A percentile compares a stretch with the other conserved stretches of the same genome.
phyloP scores from a whole-genome alignment of 345 rosid species.

The Dipteronia dyeriana region DNA sequence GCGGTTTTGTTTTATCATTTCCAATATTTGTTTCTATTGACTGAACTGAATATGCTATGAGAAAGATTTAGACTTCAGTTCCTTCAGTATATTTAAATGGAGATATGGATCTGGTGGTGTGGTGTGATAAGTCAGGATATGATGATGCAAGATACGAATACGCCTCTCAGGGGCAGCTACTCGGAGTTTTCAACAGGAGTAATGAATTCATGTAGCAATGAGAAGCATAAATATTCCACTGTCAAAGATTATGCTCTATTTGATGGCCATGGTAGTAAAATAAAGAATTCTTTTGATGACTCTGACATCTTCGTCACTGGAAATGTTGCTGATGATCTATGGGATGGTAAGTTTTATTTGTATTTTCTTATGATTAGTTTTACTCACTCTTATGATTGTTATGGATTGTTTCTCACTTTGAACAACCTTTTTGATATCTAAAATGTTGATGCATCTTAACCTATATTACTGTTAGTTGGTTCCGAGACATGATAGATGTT shows the following conservation, averaged over 20 bases:
- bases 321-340: constrained; percentile 27
- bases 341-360: constrained; percentile 48
- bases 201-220: constrained; percentile 31
- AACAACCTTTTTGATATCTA: constrained; percentile 16
- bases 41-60: neutral
- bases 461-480: constrained; percentile 1
- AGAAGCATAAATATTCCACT: constrained; percentile 28
- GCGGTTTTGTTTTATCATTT: neutral
- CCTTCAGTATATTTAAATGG: constrained; percentile 12
- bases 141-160: constrained; percentile 44
- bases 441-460: constrained; percentile 15
- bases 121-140: constrained; percentile 45
- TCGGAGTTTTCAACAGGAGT: constrained; percentile 36
- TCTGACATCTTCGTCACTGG: constrained; percentile 23
- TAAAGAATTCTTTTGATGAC: constrained; percentile 35
- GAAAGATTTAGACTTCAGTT: constrained; percentile 7
- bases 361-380: neutral
- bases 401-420: constrained; percentile 15
- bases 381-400: neutral
- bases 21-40: neutral
- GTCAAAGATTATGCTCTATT: constrained; percentile 28
- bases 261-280: constrained; percentile 33
- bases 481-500: neutral
- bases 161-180: constrained; percentile 31
- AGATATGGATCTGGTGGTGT: constrained; percentile 1